These are phyloP conservation scores for Aureobasidium sp. DNA, from an alignment of 2,329 filamentous ascomycete species.

Conservation along the genomic window DNA sequence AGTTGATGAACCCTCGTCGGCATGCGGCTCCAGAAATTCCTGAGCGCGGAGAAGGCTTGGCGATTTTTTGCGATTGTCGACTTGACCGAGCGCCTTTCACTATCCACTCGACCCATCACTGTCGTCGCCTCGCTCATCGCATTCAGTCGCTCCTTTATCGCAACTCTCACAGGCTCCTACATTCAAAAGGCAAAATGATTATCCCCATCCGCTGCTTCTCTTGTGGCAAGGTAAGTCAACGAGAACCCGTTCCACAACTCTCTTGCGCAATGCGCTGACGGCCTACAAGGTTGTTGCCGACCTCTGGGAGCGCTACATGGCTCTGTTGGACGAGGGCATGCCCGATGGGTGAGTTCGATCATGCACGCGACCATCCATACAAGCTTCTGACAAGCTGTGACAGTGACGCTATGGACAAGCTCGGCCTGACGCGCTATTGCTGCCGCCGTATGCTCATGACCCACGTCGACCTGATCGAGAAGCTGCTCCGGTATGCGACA, in stretches of 20 bases:
- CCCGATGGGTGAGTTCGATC: slow-evolving; percentile 27
- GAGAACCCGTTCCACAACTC: neutral
- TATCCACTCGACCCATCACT: neutral
- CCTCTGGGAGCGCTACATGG: slow-evolving; percentile 93
- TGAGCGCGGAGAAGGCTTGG: slow-evolving; percentile 2
- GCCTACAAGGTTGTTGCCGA: slow-evolving; percentile 79
- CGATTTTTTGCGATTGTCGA: neutral
- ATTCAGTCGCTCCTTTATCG: neutral
- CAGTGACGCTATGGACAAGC: slow-evolving; percentile 92
- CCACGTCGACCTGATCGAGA: slow-evolving; percentile 97
- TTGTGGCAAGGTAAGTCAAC: slow-evolving; percentile 76
- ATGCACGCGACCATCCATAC: neutral
- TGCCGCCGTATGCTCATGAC: slow-evolving; percentile 99
- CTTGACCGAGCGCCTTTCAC: neutral
- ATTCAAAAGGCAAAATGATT: slow-evolving; percentile 59
- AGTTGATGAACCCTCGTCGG: neutral
- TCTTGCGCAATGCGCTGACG: slow-evolving; percentile 10
- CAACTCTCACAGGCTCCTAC: neutral
- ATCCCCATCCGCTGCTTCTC: slow-evolving; percentile 98
- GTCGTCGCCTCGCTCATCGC: neutral
- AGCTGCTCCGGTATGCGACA: slow-evolving; percentile 71
- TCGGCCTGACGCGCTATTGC: slow-evolving; percentile 93
- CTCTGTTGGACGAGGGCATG: slow-evolving; percentile 67
- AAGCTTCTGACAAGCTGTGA: slow-evolving; percentile 15
- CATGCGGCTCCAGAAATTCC: slow-evolving; percentile 8